Conservation (phyloP, 345 rosid genomes). For the Salix koriyanagi region DNA sequence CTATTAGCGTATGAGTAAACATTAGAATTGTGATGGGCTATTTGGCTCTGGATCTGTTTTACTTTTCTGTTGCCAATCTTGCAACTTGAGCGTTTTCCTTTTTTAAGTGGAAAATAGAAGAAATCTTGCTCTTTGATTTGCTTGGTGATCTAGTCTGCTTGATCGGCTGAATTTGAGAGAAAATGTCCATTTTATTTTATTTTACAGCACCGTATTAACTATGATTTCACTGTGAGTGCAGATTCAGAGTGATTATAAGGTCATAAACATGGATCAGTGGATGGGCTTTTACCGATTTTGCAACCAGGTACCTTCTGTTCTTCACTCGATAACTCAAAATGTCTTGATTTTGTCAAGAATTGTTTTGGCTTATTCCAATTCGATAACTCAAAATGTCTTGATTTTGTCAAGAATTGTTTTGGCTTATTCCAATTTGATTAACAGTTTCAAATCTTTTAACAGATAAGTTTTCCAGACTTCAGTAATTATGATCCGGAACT, state of each 20-base stretch:
- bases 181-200: neutral
- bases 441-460: conserved; percentile 26
- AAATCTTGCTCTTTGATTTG: neutral
- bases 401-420: neutral
- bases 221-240: conserved; percentile 3
- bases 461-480: conserved; percentile 91
- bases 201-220: neutral
- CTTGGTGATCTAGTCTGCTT: neutral
- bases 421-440: neutral
- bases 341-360: neutral
- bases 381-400: neutral
- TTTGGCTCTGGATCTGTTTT: neutral
- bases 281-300: conserved; percentile 30
- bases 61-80: neutral
- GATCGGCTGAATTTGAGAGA: neutral
- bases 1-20: neutral
- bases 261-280: conserved; percentile 39
- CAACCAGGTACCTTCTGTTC: conserved; percentile 21
- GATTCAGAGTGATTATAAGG: conserved; percentile 34
- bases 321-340: neutral
- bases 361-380: neutral
- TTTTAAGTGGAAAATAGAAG: neutral
- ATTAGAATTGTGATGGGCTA: neutral
- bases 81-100: neutral
- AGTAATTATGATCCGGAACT: conserved; percentile 76